These are phyloP conservation scores for Ogataea nonfermentans DNA, from an alignment of 805 yeast species.

Conservation along the genomic window DNA sequence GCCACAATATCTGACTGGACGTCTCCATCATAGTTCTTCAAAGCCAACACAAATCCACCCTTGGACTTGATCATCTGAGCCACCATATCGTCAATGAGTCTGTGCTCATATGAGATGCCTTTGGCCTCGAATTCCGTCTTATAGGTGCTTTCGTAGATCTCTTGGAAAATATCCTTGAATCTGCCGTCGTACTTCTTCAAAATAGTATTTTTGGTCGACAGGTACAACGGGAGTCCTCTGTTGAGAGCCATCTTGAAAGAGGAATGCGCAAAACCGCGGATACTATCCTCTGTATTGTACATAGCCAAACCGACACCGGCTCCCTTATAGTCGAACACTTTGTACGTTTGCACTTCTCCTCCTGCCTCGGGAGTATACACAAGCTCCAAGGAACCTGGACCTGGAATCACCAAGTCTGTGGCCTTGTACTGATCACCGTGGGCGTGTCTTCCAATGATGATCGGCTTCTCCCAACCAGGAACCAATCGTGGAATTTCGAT, in stretches of 20 bases:
- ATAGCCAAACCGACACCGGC: slow-evolving; percentile 77
- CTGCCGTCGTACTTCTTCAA: slow-evolving; percentile 80
- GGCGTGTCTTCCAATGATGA: slow-evolving; percentile 83
- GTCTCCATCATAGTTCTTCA: slow-evolving; percentile 85
- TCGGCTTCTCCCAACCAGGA: slow-evolving; percentile 80
- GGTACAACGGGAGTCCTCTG: slow-evolving; percentile 60
- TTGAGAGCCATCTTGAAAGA: slow-evolving; percentile 72
- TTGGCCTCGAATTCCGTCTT: slow-evolving; percentile 53
- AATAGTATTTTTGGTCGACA: slow-evolving; percentile 78
- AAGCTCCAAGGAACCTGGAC: slow-evolving; percentile 65
- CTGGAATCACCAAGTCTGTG: slow-evolving; percentile 65
- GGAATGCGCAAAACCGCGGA: slow-evolving; percentile 73
- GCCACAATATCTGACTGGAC: slow-evolving; percentile 85
- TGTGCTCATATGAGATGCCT: slow-evolving; percentile 73
- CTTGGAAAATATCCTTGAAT: slow-evolving; percentile 77
- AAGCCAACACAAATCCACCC: slow-evolving; percentile 78
- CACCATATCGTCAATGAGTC: slow-evolving; percentile 85
- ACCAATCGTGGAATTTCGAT: slow-evolving; percentile 68
- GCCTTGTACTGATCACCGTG: slow-evolving; percentile 85
- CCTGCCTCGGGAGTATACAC: slow-evolving; percentile 65
- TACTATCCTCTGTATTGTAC: slow-evolving; percentile 82
- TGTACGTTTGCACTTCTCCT: slow-evolving; percentile 43
- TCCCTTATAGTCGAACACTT: slow-evolving; percentile 62
- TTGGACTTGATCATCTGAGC: slow-evolving; percentile 85
- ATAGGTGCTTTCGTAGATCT: slow-evolving; percentile 58